Conservation (phyloP, 192 early-diverging fungal genomes). For the Coemansia sp. region DNA sequence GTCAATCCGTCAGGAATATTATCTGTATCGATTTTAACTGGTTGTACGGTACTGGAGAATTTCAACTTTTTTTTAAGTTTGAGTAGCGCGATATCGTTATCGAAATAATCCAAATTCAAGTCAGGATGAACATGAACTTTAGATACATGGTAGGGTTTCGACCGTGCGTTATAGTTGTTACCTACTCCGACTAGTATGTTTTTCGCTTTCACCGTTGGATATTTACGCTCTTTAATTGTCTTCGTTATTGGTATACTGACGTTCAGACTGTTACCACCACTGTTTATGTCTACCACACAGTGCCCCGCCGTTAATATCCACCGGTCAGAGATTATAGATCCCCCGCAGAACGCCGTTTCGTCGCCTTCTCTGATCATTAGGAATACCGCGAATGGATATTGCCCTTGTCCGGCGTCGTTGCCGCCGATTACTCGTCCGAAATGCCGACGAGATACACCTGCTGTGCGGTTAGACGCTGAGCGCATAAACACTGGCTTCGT, state of each 20-base stretch:
- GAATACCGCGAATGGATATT: conserved; percentile 53
- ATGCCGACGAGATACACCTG: conserved; percentile 10
- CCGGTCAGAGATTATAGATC: conserved; percentile 39
- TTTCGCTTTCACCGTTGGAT: conserved; percentile 21
- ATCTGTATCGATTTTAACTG: conserved; percentile 44
- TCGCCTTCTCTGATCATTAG: conserved; percentile 48
- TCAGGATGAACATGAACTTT: conserved; percentile 42
- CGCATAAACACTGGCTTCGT: conserved; percentile 23
- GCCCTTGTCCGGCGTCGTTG: conserved; percentile 21
- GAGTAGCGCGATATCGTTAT: conserved; percentile 58
- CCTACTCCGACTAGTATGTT: conserved; percentile 46
- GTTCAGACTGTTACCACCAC: conserved; percentile 24
- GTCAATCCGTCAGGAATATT: conserved; percentile 23
- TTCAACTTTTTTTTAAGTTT: conserved; percentile 48
- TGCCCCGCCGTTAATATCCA: conserved; percentile 60
- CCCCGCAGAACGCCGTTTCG: conserved; percentile 49
- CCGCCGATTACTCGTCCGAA: conserved; percentile 56
- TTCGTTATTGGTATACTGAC: conserved; percentile 19
- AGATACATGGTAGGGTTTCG: conserved; percentile 19
- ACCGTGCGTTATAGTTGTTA: conserved; percentile 18
- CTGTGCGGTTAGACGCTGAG: conserved; percentile 10
- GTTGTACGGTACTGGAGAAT: conserved; percentile 36
- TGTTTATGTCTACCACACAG: conserved; percentile 44
- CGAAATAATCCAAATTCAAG: conserved; percentile 50
- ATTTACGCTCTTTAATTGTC: conserved; percentile 9